A percentile compares a stretch with the other conserved stretches of the same genome.
These are phyloP conservation scores for Hysterium pulicare DNA, from an alignment of 2,329 filamentous ascomycete genomes.

Conservation along the genomic window DNA sequence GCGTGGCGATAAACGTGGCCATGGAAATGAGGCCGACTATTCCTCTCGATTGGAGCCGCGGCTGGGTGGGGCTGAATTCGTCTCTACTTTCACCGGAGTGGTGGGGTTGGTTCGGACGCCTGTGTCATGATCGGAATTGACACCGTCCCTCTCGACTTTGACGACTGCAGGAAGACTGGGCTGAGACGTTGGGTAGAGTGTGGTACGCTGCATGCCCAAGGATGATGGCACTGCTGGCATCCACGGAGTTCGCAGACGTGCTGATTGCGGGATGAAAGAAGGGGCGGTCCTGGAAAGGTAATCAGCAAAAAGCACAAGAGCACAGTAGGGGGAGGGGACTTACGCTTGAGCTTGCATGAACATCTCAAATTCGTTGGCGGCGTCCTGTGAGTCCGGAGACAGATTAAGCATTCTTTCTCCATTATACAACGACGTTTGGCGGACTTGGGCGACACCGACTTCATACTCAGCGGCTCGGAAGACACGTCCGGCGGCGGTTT, in stretches of 20 bases:
- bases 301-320: not conserved
- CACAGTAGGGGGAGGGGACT: conserved; percentile 1
- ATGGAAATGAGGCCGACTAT: conserved; percentile 9
- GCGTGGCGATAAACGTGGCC: not conserved
- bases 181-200: conserved; percentile 26
- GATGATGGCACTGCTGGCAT: conserved; percentile 33
- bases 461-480: conserved; percentile 93
- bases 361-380: conserved; percentile 37
- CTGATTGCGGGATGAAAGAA: conserved; percentile 6
- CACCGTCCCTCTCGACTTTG: conserved; percentile 24
- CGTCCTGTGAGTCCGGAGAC: conserved; percentile 30
- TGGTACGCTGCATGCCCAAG: conserved; percentile 28
- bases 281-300: conserved; percentile 2
- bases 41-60: conserved; percentile 23
- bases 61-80: conserved; percentile 21
- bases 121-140: conserved; percentile 22
- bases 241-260: conserved; percentile 29
- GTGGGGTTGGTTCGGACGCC: conserved; percentile 32
- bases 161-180: conserved; percentile 6
- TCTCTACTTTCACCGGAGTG: conserved; percentile 31
- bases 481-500: conserved; percentile 90
- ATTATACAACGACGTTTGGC: conserved; percentile 20
- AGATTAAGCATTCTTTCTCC: conserved; percentile 34
- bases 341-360: conserved; percentile 30
- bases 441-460: conserved; percentile 39